These are phyloP conservation scores for Citrus inodora DNA, from an alignment of 345 rosid genomes.

Conservation along the genomic window DNA sequence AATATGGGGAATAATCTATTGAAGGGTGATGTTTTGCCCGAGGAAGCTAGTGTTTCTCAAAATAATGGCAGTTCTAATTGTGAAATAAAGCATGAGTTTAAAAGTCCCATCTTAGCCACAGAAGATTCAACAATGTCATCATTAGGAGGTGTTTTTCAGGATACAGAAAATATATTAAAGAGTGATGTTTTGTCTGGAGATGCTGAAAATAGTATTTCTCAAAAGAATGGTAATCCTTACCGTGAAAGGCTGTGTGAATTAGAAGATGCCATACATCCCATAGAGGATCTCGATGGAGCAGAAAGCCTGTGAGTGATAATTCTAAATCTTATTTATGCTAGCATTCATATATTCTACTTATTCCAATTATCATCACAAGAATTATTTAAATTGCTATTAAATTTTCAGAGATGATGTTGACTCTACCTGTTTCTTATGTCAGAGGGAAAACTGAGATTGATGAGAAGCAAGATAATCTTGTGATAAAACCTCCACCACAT, in stretches of 20 bases:
- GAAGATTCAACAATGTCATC: not conserved
- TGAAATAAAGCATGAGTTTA: constrained; percentile 17
- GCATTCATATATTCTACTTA: constrained; percentile 1
- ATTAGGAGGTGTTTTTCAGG: not conserved
- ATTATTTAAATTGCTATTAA: not conserved
- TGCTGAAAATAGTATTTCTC: not conserved
- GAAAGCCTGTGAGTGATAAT: constrained; percentile 35
- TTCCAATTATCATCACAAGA: not conserved
- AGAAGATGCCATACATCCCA: constrained; percentile 5
- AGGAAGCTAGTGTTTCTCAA: constrained; percentile 25
- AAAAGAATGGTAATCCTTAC: not conserved
- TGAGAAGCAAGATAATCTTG: constrained; percentile 37
- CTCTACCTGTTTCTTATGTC: constrained; percentile 13
- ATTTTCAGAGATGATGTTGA: not conserved
- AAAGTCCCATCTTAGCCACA: not conserved
- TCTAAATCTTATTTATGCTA: constrained; percentile 8
- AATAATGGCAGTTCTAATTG: constrained; percentile 8
- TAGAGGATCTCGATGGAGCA: constrained; percentile 32
- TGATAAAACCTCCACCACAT: constrained; percentile 51
- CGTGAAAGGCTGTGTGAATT: constrained; percentile 1
- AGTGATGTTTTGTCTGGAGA: not conserved
- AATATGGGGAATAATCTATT: constrained; percentile 18
- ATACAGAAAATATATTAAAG: not conserved
- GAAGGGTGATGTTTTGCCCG: constrained; percentile 17
- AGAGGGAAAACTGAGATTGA: constrained; percentile 39